These are phyloP conservation scores for Epichloe brachyelytri DNA, from an alignment of 2,329 filamentous ascomycete genomes.

Conservation along the genomic window DNA sequence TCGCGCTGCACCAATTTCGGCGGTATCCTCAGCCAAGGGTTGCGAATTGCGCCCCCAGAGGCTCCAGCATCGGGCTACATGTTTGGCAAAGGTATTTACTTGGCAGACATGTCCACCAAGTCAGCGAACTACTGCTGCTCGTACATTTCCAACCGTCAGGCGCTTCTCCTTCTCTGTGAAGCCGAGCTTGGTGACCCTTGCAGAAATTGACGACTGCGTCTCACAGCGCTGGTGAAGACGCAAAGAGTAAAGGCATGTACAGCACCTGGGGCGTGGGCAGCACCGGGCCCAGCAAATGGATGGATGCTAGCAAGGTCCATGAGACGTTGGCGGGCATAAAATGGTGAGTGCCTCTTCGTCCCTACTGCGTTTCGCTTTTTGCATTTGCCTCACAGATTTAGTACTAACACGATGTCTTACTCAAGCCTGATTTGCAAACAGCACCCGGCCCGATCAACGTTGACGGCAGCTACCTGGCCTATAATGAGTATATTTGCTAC, in stretches of 20 bases:
- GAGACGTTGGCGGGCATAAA: slow-evolving; percentile 49
- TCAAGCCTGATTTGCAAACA: slow-evolving; percentile 35
- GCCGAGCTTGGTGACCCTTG: slow-evolving; percentile 61
- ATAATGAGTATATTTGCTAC: slow-evolving; percentile 67
- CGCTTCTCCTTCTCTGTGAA: slow-evolving; percentile 70
- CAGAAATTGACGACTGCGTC: slow-evolving; percentile 44
- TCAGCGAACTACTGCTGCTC: slow-evolving; percentile 65
- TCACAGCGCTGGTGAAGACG: slow-evolving; percentile 51
- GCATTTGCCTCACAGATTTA: no score
- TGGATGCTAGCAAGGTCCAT: slow-evolving; percentile 58
- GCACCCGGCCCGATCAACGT: slow-evolving; percentile 36
- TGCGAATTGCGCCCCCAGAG: slow-evolving; percentile 80
- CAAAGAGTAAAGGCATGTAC: slow-evolving; percentile 44
- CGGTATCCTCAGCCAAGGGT: slow-evolving; percentile 74
- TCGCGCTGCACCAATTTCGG: slow-evolving; percentile 74
- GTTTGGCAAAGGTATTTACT: slow-evolving; percentile 84
- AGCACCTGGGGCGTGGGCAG: slow-evolving; percentile 60
- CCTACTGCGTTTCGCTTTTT: background rate
- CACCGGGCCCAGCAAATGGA: slow-evolving; percentile 56
- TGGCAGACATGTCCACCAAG: slow-evolving; percentile 76
- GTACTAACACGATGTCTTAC: background rate
- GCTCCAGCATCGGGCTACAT: slow-evolving; percentile 72
- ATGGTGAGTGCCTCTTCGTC: slow-evolving; percentile 42
- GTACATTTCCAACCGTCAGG: slow-evolving; percentile 50
- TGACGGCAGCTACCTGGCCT: slow-evolving; percentile 35